Base-by-base conservation (phyloP, 2,329 filamentous ascomycete genomes). In the Tolypocladium tropicale region DNA sequence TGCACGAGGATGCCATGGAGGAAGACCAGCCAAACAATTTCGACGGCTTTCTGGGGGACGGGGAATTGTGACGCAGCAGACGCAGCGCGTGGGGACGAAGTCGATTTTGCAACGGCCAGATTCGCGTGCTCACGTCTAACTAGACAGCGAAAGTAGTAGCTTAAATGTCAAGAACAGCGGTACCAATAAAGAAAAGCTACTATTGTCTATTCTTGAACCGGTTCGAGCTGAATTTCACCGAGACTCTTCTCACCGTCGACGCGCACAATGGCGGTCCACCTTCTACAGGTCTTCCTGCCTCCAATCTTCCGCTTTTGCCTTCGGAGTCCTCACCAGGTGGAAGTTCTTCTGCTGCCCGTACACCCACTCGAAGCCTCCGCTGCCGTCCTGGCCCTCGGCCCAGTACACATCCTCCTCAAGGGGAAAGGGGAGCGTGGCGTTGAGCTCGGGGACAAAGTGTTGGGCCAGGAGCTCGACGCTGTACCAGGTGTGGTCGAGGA, bases 371-470 rank as follows among this genome's bases (percentile, higher is more conserved):
- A 75, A 79, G 2, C 65, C 63, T 16, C 65, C 66, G 32, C 64
- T 61, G 37, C 53, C 53, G 3, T 49, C 43, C 4, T 36, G 9
- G 30, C 23, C 32, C 21, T 54, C 41, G n/a, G 68, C 67, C 71
- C 74, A 77, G 60, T 73, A 76, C n/a, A 78, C 72, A 59, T 79
- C 76, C 59, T 79, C 77, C 58, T 79, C 77, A 39, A 76, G 69
- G 3, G 75, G 73, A 50, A 79, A 79, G n/a, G 68, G 62, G 37
- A 63, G 61, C 61, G 61, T 79, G 43, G 43, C 14, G 43, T 46
- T 46, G 43, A 6, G 43, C 43, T 46, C 43, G 43, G 43, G 43
- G 23, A 46, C 43, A 18, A 46, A 28, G 23, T 46, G 43, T 25
- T 46, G 6, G 12, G 43, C 23, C 43, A 10, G 7, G 43, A 46